A percentile compares a stretch with the other conserved stretches of the same genome.
Evolutionary conservation across 2,329 filamentous ascomycete genomes (phyloP).

Genomic region (Cytospora piceicola): DNA sequence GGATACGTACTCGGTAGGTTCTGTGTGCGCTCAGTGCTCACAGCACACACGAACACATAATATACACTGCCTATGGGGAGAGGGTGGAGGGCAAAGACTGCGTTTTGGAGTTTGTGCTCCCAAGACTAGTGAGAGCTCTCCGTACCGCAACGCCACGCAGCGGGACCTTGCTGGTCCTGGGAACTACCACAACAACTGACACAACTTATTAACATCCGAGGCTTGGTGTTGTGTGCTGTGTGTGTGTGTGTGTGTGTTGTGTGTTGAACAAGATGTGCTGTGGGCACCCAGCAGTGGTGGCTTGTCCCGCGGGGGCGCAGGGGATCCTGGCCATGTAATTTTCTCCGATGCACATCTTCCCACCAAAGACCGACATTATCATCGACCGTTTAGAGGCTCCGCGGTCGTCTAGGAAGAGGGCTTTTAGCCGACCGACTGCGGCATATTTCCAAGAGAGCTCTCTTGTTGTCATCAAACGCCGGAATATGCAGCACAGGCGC

Average conservation of each 20-base stretch:
- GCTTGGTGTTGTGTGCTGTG: background rate
- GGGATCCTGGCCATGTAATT: conserved; percentile 1
- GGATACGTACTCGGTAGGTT: conserved; percentile 5
- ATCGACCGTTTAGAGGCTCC: background rate
- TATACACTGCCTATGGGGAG: background rate
- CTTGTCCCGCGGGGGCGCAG: background rate
- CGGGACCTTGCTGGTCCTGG: background rate
- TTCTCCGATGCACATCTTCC: conserved; percentile 1
- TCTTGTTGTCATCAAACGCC: conserved; percentile 25
- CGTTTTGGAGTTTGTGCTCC: conserved; percentile 5
- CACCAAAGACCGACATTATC: background rate
- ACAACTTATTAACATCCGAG: background rate
- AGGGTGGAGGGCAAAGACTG: conserved; percentile 7
- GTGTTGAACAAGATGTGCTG: background rate
- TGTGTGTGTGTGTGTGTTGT: too few relatives aligned
- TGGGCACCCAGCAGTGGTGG: background rate
- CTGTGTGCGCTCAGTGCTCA: conserved; percentile 8
- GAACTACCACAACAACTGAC: background rate
- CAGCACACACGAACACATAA: background rate
- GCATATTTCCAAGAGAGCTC: background rate
- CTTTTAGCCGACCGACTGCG: background rate
- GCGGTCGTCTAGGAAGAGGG: background rate
- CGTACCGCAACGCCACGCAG: conserved; percentile 6
- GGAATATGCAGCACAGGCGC: conserved; percentile 6
- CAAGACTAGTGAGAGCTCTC: conserved; percentile 3